Evolutionary conservation across 1,284 basidiomycete genomes (phyloP), one percentile per base, ranked within the genome.

Genomic region (Ceratorhiza oryzae-sativae): DNA sequence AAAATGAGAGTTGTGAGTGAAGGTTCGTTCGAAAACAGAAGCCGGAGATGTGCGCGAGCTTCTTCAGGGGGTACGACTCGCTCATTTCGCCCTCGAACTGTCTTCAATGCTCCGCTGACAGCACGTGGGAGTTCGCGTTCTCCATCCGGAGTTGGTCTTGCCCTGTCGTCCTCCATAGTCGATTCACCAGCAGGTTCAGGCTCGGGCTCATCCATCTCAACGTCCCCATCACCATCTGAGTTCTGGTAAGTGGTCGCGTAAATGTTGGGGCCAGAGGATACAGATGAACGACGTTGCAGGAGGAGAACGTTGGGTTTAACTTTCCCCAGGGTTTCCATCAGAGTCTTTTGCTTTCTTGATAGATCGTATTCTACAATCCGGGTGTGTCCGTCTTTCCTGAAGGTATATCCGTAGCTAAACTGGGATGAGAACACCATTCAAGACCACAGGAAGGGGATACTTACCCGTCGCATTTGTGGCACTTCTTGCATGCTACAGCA

Each of bases 321-420:
- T 72, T 90, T 81, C n/a, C 82, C 84, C 62, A 81, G 80, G n/a
- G 82, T 80, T 5, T 81, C 78, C 79, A 92, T 88, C 63, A 87
- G 84, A 42, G 81, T 84, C 80, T 92, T 93, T 78, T 96, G 91
- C 81, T 95, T 97, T 5, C 81, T 72, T 1, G 92, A 85, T 34
- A 98, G 85, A 77, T 95, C 95, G 77, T 93, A 93, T 82, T 98
- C 96, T 79, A 98, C 91, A 75, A 99, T 88, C 82, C 98, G 98
- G 73, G 94, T 93, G 78, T 93, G 87, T 0, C 94, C 95, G 79
- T 99, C 97, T 80, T 96, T 98, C 73, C 96, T 90, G 81, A 94
- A 93, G 0, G 93, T 92, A 78, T 94, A 94, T 1, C 86, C 89
- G 77, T 86, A 82, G n/a, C 95, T 97, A 76, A 0, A 45, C 34